Evolutionary conservation across 1,284 basidiomycete species (phyloP).

Genomic region (Apiotrichum veenhuisii): DNA sequence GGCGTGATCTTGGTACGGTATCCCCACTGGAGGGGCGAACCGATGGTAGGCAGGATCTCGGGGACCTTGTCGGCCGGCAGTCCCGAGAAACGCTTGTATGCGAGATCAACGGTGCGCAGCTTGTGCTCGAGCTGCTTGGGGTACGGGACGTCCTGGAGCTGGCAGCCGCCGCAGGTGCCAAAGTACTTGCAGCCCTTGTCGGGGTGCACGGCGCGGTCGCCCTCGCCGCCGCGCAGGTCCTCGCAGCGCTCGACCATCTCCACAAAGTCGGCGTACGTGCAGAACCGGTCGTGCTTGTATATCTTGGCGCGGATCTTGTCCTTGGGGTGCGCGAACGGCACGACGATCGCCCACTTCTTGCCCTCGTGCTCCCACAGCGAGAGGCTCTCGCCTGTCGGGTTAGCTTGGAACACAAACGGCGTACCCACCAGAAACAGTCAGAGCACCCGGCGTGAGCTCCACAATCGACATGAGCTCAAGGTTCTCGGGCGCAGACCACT

Average conservation of each 20-base stretch:
- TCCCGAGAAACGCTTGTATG: slow-evolving; percentile 76
- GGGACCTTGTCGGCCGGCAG: slow-evolving; percentile 57
- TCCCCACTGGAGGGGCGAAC: slow-evolving; percentile 79
- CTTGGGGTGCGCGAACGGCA: slow-evolving; percentile 76
- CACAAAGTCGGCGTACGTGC: slow-evolving; percentile 73
- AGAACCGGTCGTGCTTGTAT: slow-evolving; percentile 59
- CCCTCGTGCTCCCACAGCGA: slow-evolving; percentile 29
- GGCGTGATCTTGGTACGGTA: slow-evolving; percentile 98
- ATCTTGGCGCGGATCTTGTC: slow-evolving; percentile 71
- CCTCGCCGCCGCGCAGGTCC: slow-evolving; percentile 61
- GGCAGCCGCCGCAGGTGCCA: slow-evolving; percentile 60
- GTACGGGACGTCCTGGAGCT: slow-evolving; percentile 77
- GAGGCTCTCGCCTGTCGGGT: slow-evolving; percentile 26
- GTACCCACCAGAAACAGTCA: slow-evolving; percentile 31
- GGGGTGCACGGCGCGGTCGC: slow-evolving; percentile 39
- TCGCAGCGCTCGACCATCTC: slow-evolving; percentile 64
- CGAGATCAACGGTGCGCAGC: slow-evolving; percentile 77
- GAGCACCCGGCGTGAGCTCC: slow-evolving; percentile 58
- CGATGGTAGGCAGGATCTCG: slow-evolving; percentile 67
- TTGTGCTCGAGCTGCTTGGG: slow-evolving; percentile 81
- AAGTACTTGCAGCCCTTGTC: slow-evolving; percentile 72
- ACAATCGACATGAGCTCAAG: slow-evolving; percentile 60
- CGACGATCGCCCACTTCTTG: slow-evolving; percentile 67
- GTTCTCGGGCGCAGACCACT: slow-evolving; percentile 53
- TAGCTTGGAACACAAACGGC: no score